Conservation (phyloP, 2,329 filamentous ascomycete genomes). For the Helotiales sp. region DNA sequence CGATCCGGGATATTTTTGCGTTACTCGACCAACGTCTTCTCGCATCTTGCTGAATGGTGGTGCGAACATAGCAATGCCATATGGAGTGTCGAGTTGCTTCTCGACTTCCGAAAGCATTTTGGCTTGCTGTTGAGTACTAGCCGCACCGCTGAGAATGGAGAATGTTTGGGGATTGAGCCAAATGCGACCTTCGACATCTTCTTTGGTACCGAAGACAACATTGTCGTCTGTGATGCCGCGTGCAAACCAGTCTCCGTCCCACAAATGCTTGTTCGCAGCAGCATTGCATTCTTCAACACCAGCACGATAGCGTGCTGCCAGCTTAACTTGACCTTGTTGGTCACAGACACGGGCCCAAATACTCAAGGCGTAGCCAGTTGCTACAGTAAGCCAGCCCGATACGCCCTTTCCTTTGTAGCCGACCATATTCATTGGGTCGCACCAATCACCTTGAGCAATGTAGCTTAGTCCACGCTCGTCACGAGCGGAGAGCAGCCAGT, state of each 20-base stretch:
- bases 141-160: slow-evolving; percentile 55
- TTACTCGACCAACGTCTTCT: slow-evolving; percentile 58
- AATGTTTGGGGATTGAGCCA: slow-evolving; percentile 60
- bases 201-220: slow-evolving; percentile 51
- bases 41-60: slow-evolving; percentile 56
- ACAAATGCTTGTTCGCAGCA: slow-evolving; percentile 52
- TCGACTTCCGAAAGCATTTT: slow-evolving; percentile 51
- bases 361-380: slow-evolving; percentile 52
- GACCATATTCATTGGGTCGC: slow-evolving; percentile 64
- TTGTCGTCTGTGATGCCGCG: slow-evolving; percentile 58
- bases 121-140: slow-evolving; percentile 41
- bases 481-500: slow-evolving; percentile 52
- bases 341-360: slow-evolving; percentile 55
- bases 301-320: slow-evolving; percentile 45
- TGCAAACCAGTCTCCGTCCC: slow-evolving; percentile 57
- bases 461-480: slow-evolving; percentile 55
- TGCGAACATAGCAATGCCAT: slow-evolving; percentile 56
- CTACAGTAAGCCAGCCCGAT: slow-evolving; percentile 58
- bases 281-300: slow-evolving; percentile 48
- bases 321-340: slow-evolving; percentile 40
- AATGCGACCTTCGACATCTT: slow-evolving; percentile 53
- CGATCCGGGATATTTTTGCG: slow-evolving; percentile 57
- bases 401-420: slow-evolving; percentile 57
- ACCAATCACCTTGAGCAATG: slow-evolving; percentile 61
- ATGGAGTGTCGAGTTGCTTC: slow-evolving; percentile 51